Evolutionary conservation across 768 basidiomycete genomes (phyloP).

Genomic region (Lactarius vividus): DNA sequence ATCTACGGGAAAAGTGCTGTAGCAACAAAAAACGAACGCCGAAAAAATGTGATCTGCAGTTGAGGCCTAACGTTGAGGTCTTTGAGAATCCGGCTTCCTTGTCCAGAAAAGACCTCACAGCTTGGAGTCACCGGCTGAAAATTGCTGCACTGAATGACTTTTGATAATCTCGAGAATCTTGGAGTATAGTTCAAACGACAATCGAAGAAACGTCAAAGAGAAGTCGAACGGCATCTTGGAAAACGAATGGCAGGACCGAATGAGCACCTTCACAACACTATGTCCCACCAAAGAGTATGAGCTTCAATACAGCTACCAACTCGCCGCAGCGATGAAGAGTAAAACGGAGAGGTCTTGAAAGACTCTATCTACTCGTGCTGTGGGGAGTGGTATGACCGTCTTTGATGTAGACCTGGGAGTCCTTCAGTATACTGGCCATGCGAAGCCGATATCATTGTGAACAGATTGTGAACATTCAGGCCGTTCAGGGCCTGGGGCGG

Average conservation of each 20-base stretch:
- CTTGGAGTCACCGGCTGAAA: too few relatives aligned
- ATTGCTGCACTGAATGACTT: too few relatives aligned
- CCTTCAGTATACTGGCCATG: background rate
- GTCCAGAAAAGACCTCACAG: too few relatives aligned
- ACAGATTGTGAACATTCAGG: background rate
- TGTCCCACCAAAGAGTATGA: slow-evolving; percentile 32
- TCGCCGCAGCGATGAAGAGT: slow-evolving; percentile 21
- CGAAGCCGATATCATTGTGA: background rate
- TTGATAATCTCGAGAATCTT: too few relatives aligned
- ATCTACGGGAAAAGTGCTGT: too few relatives aligned
- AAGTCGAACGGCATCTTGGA: slow-evolving; percentile 30
- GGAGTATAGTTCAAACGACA: too few relatives aligned
- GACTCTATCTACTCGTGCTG: slow-evolving; percentile 26
- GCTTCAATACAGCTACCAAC: slow-evolving; percentile 32
- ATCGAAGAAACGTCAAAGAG: too few relatives aligned
- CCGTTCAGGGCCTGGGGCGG: too few relatives aligned
- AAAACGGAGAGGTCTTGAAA: slow-evolving; percentile 30
- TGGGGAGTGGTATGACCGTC: background rate
- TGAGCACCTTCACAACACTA: slow-evolving; percentile 36
- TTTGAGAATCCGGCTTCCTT: too few relatives aligned
- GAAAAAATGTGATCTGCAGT: too few relatives aligned
- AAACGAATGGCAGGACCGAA: slow-evolving; percentile 29
- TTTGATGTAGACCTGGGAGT: background rate
- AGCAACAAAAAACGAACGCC: too few relatives aligned
- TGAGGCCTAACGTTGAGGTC: too few relatives aligned